Base-by-base conservation (phyloP, 495 filamentous ascomycete species). In the Penicillium flavigenum region DNA sequence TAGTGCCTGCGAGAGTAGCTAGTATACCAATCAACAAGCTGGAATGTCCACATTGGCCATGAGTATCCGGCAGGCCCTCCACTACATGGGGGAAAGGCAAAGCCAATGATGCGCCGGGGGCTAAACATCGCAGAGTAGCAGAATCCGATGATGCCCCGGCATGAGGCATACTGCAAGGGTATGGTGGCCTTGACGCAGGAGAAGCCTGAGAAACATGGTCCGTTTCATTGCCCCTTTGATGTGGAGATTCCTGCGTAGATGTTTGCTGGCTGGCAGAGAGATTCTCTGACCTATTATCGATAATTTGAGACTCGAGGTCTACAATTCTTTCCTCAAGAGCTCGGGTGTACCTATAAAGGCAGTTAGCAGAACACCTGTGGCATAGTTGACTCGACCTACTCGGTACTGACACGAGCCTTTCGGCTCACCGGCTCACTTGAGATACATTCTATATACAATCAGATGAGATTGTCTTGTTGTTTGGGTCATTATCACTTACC, bases 281-380 rank as follows among this genome's bases (percentile, higher is more conserved):
- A 26, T 49, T 19, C 11, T 20, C 38, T 31, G 46, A 1, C 6
- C n/a, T 24, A 4, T 17, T n/a, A 24, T 31, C 31, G 16, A 41
- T 5, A 17, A 46, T 27, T 54, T 58, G 55, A 42, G 55, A 51
- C 44, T 62, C 59, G 7, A 62, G 55, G 2, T 45, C 38, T 26
- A 32, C 36, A 16, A 62, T 53, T 32, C 39, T 58, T 36, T 54
- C 39, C 17, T 62, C 48, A 9, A 62, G 59, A 16, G 55, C 57
- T 54, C 45, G 36, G 29, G 55, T 50, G 53, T 62, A 62, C 31
- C 59, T 62, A 34, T 6, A 12, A 31, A 12, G 1, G 31, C 4
- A 22, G 45, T 51, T 27, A 51, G 48, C 24, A 47, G 5, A 22
- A 3, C 47, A 51, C 22, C 36, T 14, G 14, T 32, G 4, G 17